Base-by-base conservation (phyloP, 2,329 filamentous ascomycete species). In the Xylariaceae sp. region DNA sequence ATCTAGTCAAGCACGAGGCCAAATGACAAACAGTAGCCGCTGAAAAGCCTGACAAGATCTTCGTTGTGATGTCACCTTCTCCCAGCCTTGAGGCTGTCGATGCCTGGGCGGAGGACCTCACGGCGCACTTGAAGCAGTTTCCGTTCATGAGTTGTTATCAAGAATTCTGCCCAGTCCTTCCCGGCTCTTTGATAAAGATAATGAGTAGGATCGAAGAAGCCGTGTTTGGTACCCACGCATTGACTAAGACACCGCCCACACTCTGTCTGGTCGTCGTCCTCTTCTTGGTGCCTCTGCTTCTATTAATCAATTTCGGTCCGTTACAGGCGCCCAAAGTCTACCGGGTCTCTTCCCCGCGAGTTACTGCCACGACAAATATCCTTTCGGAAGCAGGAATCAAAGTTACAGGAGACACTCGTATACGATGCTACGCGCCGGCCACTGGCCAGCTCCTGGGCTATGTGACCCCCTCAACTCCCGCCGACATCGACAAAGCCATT, bases 381-480 rank as follows among this genome's bases (percentile, higher is more conserved):
- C 77, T 91, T 42, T 78, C 86, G 11, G 72, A 80, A 42, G 80
- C 87, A 1, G 79, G 78, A 15, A 78, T 91, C 71, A 88, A 87
- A 75, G 80, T 83, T n/a, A 72, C 83, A 1, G 86, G 85, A 13
- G 85, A 85, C 45, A 81, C 82, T 1, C 82, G 86, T 6, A 87
- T 95, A 61, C 89, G 90, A 75, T 95, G 90, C 76, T 94, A 94
- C 73, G 89, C 88, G 49, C 94, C 94, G 1, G 93, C 93, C 1
- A 97, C 92, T 23, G 94, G 94, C 63, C 83, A 89, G 69, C 83
- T 90, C 61, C 85, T 99, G 30, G 92, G 90, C 56, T 80, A 84
- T 66, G 81, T 93, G 73, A 90, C 89, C 73, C 90, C 93, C 15
- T 85, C 87, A 7, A 92, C 90, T 0, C 77, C 85, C 1, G 85